Conservation (phyloP, 495 filamentous ascomycete species). For the Penicillium arizonense region DNA sequence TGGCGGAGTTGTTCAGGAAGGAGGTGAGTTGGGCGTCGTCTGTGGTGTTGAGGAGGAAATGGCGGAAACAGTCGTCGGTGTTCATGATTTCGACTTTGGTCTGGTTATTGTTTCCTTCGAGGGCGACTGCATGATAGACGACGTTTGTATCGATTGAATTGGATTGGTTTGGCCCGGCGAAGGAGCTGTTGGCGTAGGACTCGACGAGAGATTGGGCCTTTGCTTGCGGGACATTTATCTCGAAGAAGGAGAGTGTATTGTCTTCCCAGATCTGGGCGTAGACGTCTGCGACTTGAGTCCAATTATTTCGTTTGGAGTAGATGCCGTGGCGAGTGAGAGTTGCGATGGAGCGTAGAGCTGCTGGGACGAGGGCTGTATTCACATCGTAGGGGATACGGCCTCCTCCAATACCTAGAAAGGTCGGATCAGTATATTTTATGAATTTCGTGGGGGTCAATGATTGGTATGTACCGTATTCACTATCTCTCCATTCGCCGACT, state of each 20-base stretch:
- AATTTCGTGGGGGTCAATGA: not conserved
- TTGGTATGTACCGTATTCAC: constrained; percentile 37
- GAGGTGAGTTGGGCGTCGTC: constrained; percentile 54
- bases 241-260: constrained; percentile 57
- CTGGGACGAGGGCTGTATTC: constrained; percentile 61
- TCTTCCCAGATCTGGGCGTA: constrained; percentile 66
- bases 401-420: constrained; percentile 49
- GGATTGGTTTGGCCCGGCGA: constrained; percentile 40
- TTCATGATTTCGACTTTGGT: constrained; percentile 58
- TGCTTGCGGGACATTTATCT: constrained; percentile 33
- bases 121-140: constrained; percentile 54
- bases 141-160: constrained; percentile 43
- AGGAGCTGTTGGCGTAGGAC: constrained; percentile 43
- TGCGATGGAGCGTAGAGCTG: constrained; percentile 57
- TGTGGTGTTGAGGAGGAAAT: constrained; percentile 60
- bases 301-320: constrained; percentile 47
- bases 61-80: constrained; percentile 63
- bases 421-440: not conserved
- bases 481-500: constrained; percentile 67
- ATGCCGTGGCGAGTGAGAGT: constrained; percentile 48
- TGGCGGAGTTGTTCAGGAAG: constrained; percentile 55
- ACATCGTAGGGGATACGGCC: constrained; percentile 66
- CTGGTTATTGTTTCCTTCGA: constrained; percentile 52
- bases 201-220: constrained; percentile 45
- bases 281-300: constrained; percentile 40